phyloP scores from a whole-genome alignment of 345 rosid species.

The Eucalyptus marginata region DNA sequence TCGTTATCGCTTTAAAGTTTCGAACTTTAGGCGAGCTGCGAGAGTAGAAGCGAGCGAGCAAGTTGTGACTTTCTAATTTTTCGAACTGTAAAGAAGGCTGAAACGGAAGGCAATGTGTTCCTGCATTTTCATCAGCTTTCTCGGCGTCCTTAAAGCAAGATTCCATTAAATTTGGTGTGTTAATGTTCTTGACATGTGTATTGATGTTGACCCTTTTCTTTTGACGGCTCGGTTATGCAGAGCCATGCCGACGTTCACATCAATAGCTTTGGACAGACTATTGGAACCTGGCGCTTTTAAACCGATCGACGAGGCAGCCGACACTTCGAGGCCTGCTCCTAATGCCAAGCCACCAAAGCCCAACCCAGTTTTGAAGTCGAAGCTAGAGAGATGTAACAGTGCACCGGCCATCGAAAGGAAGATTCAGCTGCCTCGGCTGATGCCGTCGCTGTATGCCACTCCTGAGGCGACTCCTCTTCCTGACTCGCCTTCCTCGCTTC shows the following conservation, averaged over 20 bases:
- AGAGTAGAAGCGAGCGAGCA: not conserved
- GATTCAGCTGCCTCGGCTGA: constrained; percentile 32
- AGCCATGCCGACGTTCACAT: constrained; percentile 69
- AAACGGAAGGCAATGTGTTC: not conserved
- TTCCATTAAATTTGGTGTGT: not conserved
- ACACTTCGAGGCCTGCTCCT: constrained; percentile 10
- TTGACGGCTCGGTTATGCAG: constrained; percentile 23
- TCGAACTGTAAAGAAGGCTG: not conserved
- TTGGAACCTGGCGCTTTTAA: constrained; percentile 42
- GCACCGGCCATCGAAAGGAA: constrained; percentile 21
- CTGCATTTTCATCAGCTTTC: not conserved
- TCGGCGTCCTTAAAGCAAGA: not conserved
- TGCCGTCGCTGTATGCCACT: constrained; percentile 72
- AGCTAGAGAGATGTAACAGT: constrained; percentile 25
- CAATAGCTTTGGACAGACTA: constrained; percentile 55
- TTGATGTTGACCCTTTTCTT: not conserved
- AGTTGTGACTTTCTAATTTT: not conserved
- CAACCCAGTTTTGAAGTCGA: constrained; percentile 4
- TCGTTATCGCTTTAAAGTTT: not conserved
- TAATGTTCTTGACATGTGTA: not conserved
- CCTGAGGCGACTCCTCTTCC: constrained; percentile 65
- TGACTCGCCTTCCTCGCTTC: constrained; percentile 61
- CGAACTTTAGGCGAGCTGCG: not conserved
- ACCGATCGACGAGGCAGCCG: constrained; percentile 25
- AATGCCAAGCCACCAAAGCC: constrained; percentile 19